Base-by-base conservation (phyloP, 768 basidiomycete species). In the Kwoniella botswanensis region DNA sequence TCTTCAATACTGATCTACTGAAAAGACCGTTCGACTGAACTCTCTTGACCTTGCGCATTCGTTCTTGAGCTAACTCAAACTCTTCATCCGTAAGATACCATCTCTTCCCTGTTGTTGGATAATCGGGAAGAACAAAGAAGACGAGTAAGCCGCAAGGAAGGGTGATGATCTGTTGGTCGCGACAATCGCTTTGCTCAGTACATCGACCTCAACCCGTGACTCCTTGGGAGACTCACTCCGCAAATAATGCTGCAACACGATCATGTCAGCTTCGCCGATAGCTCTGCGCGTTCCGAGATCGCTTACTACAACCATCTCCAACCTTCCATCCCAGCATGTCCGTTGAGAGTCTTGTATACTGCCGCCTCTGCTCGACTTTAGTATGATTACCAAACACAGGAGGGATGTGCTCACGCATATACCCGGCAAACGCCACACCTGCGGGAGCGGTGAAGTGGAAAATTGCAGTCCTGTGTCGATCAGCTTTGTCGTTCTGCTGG, bases 1-100 rank as follows among this genome's bases (percentile, higher is more conserved):
- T 22, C 57, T 61, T 67, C 29, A 67, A 21, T 2, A 67, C 21
- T 9, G 56, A 29, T 57, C 15, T 63, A 12, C 60, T 26, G 29
- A 71, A 42, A 10, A 60, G 9, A 22, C 70, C 70, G 10, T 50
- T 61, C n/a, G 58, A 59, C 43, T 50, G 43, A 1, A 59, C 63
- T 58, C 43, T 60, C 17, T 65, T 65, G 26, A 68, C 64, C 21
- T 55, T 56, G 35, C 74, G 67, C 22, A 41, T 46, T 21, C 76
- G 74, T 24, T 65, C 35, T 29, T 41, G 60, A 21, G 74, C 76
- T 9, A 77, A 46, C 24, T 57, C 60, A 26, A 64, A 59, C 26
- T 77, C 76, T 18, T 50, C 64, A 52, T 74, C 74, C 22, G 73
- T 74, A 44, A 77, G 24, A 43, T 74, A 77, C 71, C 73, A 77